Percentiles rank a stretch among this genome's conserved stretches.
phyloP scores from a whole-genome alignment of 202 grass and related monocot species.

The Schoenoplectus tabernaemontani region DNA sequence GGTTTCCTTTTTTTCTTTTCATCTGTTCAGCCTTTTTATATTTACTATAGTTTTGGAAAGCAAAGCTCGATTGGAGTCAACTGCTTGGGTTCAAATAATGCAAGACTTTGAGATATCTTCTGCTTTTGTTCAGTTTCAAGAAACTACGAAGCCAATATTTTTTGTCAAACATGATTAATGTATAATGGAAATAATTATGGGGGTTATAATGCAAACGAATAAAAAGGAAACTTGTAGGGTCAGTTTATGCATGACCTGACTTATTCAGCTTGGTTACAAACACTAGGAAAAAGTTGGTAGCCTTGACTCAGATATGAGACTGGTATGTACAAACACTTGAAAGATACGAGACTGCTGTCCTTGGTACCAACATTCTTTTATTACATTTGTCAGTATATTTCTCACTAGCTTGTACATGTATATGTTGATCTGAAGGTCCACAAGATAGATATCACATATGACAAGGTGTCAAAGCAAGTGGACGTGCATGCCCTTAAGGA shows the following conservation, averaged over 20 bases:
- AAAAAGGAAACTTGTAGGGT: background rate
- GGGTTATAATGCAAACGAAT: background rate
- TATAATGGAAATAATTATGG: background rate
- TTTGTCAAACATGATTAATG: too few relatives aligned
- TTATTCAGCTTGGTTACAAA: background rate
- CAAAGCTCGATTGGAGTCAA: too few relatives aligned
- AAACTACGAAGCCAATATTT: too few relatives aligned
- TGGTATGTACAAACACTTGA: background rate
- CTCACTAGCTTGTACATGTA: slow-evolving; percentile 25
- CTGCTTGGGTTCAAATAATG: too few relatives aligned
- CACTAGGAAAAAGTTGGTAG: background rate
- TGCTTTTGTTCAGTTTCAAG: too few relatives aligned
- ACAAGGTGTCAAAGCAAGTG: slow-evolving; percentile 93
- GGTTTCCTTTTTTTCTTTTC: slow-evolving; percentile 37
- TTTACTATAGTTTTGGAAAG: too few relatives aligned
- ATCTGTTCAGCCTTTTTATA: background rate
- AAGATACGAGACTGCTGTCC: background rate
- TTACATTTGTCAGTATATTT: slow-evolving; percentile 13
- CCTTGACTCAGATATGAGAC: background rate
- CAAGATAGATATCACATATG: slow-evolving; percentile 85
- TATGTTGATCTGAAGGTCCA: slow-evolving; percentile 51
- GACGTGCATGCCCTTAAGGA: slow-evolving; percentile 98
- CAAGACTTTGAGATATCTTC: too few relatives aligned
- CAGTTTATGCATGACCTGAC: background rate
- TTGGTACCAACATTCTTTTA: background rate